These are phyloP conservation scores for Zanthoxylum bungeanum DNA, from an alignment of 345 rosid species.

Conservation along the genomic window DNA sequence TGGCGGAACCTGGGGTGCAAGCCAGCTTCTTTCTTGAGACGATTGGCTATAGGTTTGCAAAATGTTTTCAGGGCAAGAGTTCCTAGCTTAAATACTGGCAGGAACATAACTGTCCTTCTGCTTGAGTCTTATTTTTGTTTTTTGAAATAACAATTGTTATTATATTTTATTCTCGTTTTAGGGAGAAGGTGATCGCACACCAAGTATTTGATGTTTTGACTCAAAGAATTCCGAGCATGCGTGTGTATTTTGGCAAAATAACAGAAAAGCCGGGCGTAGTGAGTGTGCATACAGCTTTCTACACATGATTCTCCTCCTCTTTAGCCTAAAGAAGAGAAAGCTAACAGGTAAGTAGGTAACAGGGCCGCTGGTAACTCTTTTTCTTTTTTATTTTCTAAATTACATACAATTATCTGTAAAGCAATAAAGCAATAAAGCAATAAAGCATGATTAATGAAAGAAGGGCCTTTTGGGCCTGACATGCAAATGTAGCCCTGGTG, in stretches of 20 bases:
- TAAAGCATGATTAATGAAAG: no score
- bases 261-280: neutral
- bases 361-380: neutral
- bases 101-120: constrained; percentile 28
- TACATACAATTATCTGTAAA: no score
- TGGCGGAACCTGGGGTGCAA: constrained; percentile 66
- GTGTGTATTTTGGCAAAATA: neutral
- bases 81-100: constrained; percentile 70
- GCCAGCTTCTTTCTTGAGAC: constrained; percentile 75
- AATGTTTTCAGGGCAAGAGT: constrained; percentile 68
- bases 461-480: neutral
- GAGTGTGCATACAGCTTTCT: neutral
- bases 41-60: constrained; percentile 79
- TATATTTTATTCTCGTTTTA: no score
- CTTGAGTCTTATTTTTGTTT: neutral
- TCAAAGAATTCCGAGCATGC: neutral
- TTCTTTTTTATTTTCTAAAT: neutral
- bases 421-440: no score
- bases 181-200: neutral
- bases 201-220: constrained; percentile 9
- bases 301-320: neutral
- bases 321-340: neutral
- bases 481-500: neutral
- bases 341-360: no score
- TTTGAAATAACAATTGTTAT: no score